Percentiles rank a stretch among this genome's conserved stretches.
Conservation (phyloP, 495 filamentous ascomycete species). For the Xylaria curta region DNA sequence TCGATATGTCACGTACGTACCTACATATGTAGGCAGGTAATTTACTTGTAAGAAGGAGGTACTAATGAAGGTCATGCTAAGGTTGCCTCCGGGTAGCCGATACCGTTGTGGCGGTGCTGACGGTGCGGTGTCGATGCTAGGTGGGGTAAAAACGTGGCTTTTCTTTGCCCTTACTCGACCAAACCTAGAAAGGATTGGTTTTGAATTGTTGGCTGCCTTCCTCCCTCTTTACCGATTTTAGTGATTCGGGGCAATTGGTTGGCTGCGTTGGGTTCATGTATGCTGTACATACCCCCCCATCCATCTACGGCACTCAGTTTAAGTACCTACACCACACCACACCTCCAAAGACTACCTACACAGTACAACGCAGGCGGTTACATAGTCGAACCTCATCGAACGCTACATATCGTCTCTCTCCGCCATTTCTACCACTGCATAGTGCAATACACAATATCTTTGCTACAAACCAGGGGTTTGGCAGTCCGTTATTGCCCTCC, state of each 20-base stretch:
- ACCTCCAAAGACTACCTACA: conserved; percentile 1
- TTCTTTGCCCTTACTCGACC: not conserved
- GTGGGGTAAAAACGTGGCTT: conserved; percentile 26
- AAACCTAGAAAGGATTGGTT: not conserved
- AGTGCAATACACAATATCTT: not conserved
- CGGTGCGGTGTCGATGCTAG: not conserved
- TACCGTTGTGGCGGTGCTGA: conserved; percentile 10
- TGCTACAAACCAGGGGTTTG: not conserved
- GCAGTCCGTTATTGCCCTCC: conserved; percentile 4
- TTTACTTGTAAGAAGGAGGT: no score
- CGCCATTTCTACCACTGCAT: conserved; percentile 6
- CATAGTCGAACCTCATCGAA: conserved; percentile 6
- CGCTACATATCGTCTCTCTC: conserved; percentile 7
- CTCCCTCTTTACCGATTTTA: conserved; percentile 16
- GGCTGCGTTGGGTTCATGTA: conserved; percentile 14
- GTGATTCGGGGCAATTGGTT: conserved; percentile 12
- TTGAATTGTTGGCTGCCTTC: conserved; percentile 22
- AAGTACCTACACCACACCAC: conserved; percentile 9
- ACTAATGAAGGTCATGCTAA: not conserved
- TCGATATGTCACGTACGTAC: not conserved
- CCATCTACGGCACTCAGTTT: not conserved
- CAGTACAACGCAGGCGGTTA: conserved; percentile 5
- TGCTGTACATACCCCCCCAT: conserved; percentile 7
- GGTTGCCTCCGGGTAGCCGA: not conserved
- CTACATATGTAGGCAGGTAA: not conserved